phyloP scores from a whole-genome alignment of 805 yeast genomes.

The Barnettozyma botsteinii region DNA sequence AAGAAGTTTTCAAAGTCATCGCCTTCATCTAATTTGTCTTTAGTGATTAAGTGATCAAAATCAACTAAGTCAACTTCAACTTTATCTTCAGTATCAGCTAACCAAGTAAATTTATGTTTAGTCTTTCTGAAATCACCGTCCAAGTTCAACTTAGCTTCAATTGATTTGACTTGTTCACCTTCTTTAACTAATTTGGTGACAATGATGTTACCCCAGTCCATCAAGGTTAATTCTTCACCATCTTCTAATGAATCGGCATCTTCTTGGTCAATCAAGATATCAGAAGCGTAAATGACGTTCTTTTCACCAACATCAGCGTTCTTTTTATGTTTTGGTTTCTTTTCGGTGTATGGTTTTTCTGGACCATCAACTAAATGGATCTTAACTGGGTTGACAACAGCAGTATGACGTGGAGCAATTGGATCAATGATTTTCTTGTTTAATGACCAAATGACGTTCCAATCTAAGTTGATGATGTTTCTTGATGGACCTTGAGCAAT shows the following conservation, averaged over 20 bases:
- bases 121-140: slow-evolving; percentile 98
- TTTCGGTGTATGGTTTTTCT: slow-evolving; percentile 52
- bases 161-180: slow-evolving; percentile 49
- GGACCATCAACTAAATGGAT: slow-evolving; percentile 70
- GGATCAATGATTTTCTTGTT: slow-evolving; percentile 98
- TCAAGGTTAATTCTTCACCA: slow-evolving; percentile 91
- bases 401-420: slow-evolving; percentile 91
- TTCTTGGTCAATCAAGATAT: slow-evolving; percentile 75
- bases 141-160: slow-evolving; percentile 76
- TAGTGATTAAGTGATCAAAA: slow-evolving; percentile 91
- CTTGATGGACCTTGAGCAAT: slow-evolving; percentile 96
- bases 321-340: slow-evolving; percentile 91
- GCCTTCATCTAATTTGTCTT: slow-evolving; percentile 91
- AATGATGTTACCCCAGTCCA: slow-evolving; percentile 98
- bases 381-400: slow-evolving; percentile 68
- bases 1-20: slow-evolving; percentile 90
- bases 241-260: slow-evolving; percentile 73
- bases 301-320: slow-evolving; percentile 81
- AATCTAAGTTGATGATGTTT: slow-evolving; percentile 93
- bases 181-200: slow-evolving; percentile 63
- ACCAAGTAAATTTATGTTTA: slow-evolving; percentile 91
- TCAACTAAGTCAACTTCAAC: slow-evolving; percentile 76
- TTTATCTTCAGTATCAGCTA: slow-evolving; percentile 73
- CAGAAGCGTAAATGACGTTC: slow-evolving; percentile 60
- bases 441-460: slow-evolving; percentile 97